Base-by-base conservation (phyloP, 2,329 filamentous ascomycete genomes). In the Aspergillus phoenicis region DNA sequence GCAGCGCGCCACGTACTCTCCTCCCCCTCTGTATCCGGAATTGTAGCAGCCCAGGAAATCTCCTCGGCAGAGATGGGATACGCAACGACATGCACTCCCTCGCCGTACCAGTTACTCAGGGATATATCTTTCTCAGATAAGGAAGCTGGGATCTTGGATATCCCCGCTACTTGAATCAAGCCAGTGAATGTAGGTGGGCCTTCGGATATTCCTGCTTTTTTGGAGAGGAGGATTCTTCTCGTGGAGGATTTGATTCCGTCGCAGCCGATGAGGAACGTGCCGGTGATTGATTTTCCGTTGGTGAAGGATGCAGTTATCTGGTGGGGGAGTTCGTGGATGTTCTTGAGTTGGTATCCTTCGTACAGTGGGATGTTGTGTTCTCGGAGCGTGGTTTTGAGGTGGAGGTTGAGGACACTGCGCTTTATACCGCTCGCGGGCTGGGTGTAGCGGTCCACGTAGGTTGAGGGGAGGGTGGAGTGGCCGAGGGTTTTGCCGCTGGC, bases 261-360 rank as follows among this genome's bases (percentile, higher is more conserved):
- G n/a, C 52, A 55, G 3, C 58, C 58, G 5, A 60, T 33, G 5
- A 60, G 52, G 43, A 60, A 60, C 13, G 58, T n/a, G 8, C 58
- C 58, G 1, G 45, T 56, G 1, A 17, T 8, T 6, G 11, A 17
- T n/a, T 33, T 11, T 5, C 33, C 52, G 11, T 38, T 47, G 6
- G 24, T 39, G 33, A 60, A 60, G 1, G 0, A 8, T 1, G 58
- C 58, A 1, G 13, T 56, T 6, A 60, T 22, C 2, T 22, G 28
- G n/a, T 36, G 1, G 10, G 5, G 2, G 5, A 26, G 2, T 8
- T 60, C 58, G 8, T 51, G 1, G 6, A 60, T 51, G 6, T 8
- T 6, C 5, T 10, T 4, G 13, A 60, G 17, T 10, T 60, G 17
- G 11, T 52, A 60, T 13, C 58, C 58, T 33, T 60, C 58, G 24